Evolutionary conservation across 164 flowering plant species (phyloP), one percentile per base, ranked within the genome.

Genomic region (Platanus orientalis): DNA sequence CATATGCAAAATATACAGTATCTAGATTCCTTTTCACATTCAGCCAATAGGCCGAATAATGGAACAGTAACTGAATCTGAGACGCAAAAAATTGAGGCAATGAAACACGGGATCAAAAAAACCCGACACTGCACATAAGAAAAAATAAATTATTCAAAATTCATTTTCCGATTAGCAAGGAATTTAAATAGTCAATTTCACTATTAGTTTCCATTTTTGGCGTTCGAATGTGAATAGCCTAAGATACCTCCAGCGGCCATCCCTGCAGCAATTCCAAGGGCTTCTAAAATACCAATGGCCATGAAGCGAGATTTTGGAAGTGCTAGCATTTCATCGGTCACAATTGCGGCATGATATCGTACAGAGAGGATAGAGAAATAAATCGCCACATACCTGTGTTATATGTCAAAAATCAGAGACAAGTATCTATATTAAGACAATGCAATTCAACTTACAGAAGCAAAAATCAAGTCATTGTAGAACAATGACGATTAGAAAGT

Each of bases 201-300:
- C n/a, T n/a, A n/a, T n/a, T n/a, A n/a, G n/a, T n/a, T n/a, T n/a
- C n/a, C n/a, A n/a, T n/a, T n/a, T n/a, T n/a, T n/a, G n/a, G n/a
- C n/a, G n/a, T 3, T 36, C 42, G 4, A 36, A 36, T 36, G 4
- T 10, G 9, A 36, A 36, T 7, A 36, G 7, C 12, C 12, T 36
- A 10, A 36, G 4, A 48, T 81, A 91, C 97, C 97, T 79, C 82
- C 95, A 69, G 95, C 61, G 67, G 87, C 65, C 97, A 88, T 91
- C 10, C 95, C 95, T 65, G 83, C 60, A 59, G 86, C 91, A 63
- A 85, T 79, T 53, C 97, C 95, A 65, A 87, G 82, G 32, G 97
- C 97, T 78, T 91, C 97, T 13, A 88, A 74, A 36, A 77, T 26
- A 50, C 95, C 93, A 77, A 87, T 91, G 42, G 73, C 69, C 67